Evolutionary conservation across 306 rosid species (phyloP), one percentile per base, ranked within the genome.

Genomic region (Elaeagnus macrophylla): DNA sequence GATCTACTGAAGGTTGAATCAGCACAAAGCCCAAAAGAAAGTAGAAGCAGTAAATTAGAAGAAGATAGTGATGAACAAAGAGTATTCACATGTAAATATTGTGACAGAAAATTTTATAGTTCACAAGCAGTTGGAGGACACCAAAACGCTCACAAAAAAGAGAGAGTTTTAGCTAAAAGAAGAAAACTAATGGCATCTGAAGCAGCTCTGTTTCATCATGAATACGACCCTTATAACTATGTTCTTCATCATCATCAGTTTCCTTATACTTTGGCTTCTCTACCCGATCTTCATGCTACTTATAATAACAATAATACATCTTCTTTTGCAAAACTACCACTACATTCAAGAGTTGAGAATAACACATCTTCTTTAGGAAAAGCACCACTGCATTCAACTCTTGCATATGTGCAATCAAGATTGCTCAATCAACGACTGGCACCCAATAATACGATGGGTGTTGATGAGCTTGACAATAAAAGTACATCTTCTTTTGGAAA

Each of bases 131-230:
- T 89, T 12, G 94, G 95, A 5, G 95, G 97, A 5, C 97, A 89
- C 79, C 97, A 89, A 66, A 89, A 89, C 68, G 97, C 95, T 10
- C 95, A 89, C 65, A 89, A 83, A 55, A 77, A 82, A 47, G 97
- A 85, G 59, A 79, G 95, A 48, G 77, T 83, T 62, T 62, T 80
- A 7, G 95, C 94, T 0, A 89, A 83, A 49, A 81, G 83, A 64
- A 71, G 77, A 20, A 84, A 82, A 3, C 13, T 80, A 8, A 49
- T 75, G 67, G 74, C 85, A 20, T 74, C 85, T 0, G 55, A 62
- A 20, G 72, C 79, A 35, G 51, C 65, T 53, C 0, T 20, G 32
- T 72, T 84, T 61, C 79, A 69, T 13, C 59, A 63, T 5, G 38
- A 45, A 10, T 58, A 72, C n/a, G n/a, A n/a, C 18, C 81, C 87